These are phyloP conservation scores for Galerina sulciceps DNA, from an alignment of 768 basidiomycete genomes.

Conservation along the genomic window DNA sequence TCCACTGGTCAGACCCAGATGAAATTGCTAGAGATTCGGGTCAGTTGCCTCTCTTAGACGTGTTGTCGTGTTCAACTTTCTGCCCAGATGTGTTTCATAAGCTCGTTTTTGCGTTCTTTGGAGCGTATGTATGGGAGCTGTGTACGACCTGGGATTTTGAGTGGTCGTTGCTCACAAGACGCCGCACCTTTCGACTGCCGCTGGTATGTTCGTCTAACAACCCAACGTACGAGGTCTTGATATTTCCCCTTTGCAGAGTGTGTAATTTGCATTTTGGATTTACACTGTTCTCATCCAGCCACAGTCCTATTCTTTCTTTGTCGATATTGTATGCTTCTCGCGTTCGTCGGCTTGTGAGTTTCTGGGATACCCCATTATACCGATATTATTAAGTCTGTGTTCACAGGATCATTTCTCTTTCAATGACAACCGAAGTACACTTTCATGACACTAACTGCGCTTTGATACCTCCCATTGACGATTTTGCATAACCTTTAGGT, in stretches of 20 bases:
- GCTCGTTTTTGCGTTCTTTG: slow-evolving; percentile 65
- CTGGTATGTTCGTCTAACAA: slow-evolving; percentile 44
- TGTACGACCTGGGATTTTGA: slow-evolving; percentile 69
- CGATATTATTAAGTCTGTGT: neutral
- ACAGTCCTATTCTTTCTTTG: slow-evolving; percentile 69
- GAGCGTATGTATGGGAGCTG: slow-evolving; percentile 72
- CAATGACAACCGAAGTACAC: slow-evolving; percentile 48
- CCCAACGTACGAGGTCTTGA: neutral
- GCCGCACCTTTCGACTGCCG: slow-evolving; percentile 69
- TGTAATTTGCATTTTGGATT: slow-evolving; percentile 4
- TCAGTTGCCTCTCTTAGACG: slow-evolving; percentile 15
- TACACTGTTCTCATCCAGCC: neutral
- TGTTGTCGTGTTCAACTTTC: neutral
- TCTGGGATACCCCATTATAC: too few relatives aligned
- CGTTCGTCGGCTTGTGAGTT: slow-evolving; percentile 66
- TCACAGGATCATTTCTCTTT: slow-evolving; percentile 60
- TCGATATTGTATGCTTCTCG: slow-evolving; percentile 73
- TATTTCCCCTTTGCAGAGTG: slow-evolving; percentile 21
- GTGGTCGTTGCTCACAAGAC: slow-evolving; percentile 61
- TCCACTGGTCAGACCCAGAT: slow-evolving; percentile 51
- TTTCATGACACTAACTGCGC: slow-evolving; percentile 8
- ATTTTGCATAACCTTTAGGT: slow-evolving; percentile 40
- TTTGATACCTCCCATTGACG: slow-evolving; percentile 13
- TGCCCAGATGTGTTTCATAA: slow-evolving; percentile 58
- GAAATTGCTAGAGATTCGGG: slow-evolving; percentile 49